Conservation (phyloP, 257 asterid species). For the Lycium ferocissimum region DNA sequence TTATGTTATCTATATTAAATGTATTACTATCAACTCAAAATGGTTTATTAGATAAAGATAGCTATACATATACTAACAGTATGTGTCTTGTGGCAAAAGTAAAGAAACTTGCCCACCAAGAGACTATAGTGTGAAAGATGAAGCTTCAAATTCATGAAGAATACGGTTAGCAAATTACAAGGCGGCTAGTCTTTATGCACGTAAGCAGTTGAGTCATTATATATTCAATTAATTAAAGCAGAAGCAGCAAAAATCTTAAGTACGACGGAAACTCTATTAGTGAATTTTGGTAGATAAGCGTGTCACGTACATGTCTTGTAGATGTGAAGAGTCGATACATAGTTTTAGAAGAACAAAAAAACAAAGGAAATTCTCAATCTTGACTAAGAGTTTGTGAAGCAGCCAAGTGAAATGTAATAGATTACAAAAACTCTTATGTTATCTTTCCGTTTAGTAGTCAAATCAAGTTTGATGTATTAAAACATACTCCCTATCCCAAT, state of each 20-base stretch:
- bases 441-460: neutral
- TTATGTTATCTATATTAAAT: too few relatives aligned
- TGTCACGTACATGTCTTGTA: too few relatives aligned
- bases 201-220: neutral
- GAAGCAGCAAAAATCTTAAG: neutral
- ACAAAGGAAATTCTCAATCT: neutral
- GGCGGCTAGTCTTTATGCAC: neutral
- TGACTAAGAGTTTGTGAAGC: neutral
- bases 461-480: too few relatives aligned
- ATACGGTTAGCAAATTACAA: neutral
- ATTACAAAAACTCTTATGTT: too few relatives aligned
- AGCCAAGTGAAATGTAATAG: neutral
- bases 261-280: neutral
- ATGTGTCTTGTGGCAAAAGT: neutral
- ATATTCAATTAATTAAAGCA: too few relatives aligned
- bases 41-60: neutral
- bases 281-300: neutral
- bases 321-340: neutral
- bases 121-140: constrained; percentile 7
- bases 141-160: neutral
- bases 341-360: neutral
- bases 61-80: neutral
- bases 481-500: too few relatives aligned
- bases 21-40: neutral
- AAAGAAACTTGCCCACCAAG: neutral